Percentiles rank a stretch among this genome's conserved stretches.
Evolutionary conservation across 2,329 filamentous ascomycete genomes (phyloP).

Genomic region (Neurospora sp.): DNA sequence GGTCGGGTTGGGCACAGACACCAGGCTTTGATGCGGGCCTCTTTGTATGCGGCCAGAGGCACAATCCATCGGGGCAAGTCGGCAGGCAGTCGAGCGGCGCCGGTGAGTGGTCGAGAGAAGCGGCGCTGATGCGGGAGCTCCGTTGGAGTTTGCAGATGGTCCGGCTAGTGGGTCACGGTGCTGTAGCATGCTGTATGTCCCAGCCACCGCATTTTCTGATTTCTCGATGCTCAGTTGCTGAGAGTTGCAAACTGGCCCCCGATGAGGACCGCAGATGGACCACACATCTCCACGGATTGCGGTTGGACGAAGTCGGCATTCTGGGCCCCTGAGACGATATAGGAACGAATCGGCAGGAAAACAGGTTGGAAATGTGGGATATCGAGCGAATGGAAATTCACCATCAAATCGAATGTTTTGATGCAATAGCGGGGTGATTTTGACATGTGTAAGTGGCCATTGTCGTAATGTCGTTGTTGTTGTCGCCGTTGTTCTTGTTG

Average conservation of each 20-base stretch:
- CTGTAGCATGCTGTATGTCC: constrained; percentile 1
- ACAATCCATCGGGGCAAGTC: constrained; percentile 13
- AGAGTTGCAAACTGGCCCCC: not conserved
- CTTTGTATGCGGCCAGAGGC: constrained; percentile 20
- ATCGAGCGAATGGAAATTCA: not conserved
- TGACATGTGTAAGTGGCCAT: not conserved
- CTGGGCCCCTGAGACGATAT: not conserved
- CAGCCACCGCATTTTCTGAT: constrained; percentile 18
- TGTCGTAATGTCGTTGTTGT: not conserved
- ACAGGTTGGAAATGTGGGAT: not conserved
- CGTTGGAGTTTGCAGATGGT: constrained; percentile 8
- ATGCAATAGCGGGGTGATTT: not conserved
- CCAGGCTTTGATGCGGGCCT: constrained; percentile 19
- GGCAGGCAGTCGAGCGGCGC: constrained; percentile 7
- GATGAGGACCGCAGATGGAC: not conserved
- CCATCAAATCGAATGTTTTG: not conserved
- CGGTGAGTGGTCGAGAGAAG: constrained; percentile 14
- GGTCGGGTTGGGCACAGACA: constrained; percentile 16
- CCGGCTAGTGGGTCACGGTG: constrained; percentile 8
- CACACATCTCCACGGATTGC: not conserved
- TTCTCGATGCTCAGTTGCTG: not conserved
- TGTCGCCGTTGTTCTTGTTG: not conserved
- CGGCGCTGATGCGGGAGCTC: constrained; percentile 13
- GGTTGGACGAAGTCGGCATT: not conserved
- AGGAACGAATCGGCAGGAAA: not conserved